These are phyloP conservation scores for Blastocystis sp. DNA, from an alignment of 352 stramenopile genomes.

Conservation along the genomic window DNA sequence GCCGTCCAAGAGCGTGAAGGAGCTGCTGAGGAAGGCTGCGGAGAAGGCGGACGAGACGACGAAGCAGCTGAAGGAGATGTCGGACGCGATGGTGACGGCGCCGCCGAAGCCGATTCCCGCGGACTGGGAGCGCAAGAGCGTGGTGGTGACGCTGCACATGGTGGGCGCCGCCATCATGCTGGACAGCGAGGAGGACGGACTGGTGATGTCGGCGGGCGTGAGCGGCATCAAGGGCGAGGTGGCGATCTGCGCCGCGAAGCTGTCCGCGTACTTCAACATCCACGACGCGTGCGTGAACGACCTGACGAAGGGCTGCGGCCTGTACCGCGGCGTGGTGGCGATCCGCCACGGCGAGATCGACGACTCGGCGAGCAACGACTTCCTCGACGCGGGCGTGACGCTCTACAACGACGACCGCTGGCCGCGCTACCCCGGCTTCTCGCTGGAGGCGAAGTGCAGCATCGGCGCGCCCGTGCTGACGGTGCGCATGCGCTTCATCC, in stretches of 20 bases:
- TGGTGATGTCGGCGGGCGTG: slow-evolving; percentile 37
- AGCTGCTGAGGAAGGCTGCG: slow-evolving; percentile 63
- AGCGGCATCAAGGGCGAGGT: slow-evolving; percentile 1
- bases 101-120: slow-evolving; percentile 66
- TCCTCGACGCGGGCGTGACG: slow-evolving; percentile 33
- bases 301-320: slow-evolving; percentile 18
- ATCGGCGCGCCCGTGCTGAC: slow-evolving; percentile 63
- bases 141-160: slow-evolving; percentile 45
- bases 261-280: slow-evolving; percentile 35
- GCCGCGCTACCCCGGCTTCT: slow-evolving; percentile 41
- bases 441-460: slow-evolving; percentile 32
- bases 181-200: slow-evolving; percentile 39
- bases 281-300: slow-evolving; percentile 43
- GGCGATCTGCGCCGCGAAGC: slow-evolving; percentile 52
- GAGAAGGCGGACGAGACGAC: slow-evolving; percentile 68
- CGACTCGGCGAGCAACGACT: slow-evolving; percentile 8
- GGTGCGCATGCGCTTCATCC: slow-evolving; percentile 64
- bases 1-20: slow-evolving; percentile 39
- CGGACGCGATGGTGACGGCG: slow-evolving; percentile 11
- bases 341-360: slow-evolving; percentile 10
- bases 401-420: slow-evolving; percentile 70
- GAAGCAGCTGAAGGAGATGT: slow-evolving; percentile 71
- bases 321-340: slow-evolving; percentile 44
- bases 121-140: slow-evolving; percentile 51
- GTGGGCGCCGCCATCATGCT: slow-evolving; percentile 7